Evolutionary conservation across 768 basidiomycete genomes (phyloP).

Genomic region (Russula abietina): DNA sequence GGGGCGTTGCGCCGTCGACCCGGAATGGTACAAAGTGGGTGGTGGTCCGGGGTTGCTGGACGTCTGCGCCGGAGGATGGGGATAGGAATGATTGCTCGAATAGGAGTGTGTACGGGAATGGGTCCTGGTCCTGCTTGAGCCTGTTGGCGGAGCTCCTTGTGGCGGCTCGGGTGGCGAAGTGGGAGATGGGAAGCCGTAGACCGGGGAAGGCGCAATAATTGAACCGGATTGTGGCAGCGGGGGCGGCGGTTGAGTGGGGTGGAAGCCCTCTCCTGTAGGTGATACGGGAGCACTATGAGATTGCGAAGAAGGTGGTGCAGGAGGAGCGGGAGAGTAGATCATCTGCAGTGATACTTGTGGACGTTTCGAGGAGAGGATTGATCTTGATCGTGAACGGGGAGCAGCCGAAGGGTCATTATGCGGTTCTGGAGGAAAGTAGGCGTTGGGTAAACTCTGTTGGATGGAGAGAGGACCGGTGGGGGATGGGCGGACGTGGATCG

Average conservation of each 20-base stretch:
- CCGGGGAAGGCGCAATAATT: constrained; percentile 13
- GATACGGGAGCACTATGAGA: constrained; percentile 18
- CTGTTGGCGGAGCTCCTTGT: constrained; percentile 3
- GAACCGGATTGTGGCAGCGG: not conserved
- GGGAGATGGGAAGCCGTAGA: constrained; percentile 16
- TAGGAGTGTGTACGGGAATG: constrained; percentile 16
- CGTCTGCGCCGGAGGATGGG: not conserved
- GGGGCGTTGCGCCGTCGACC: constrained; percentile 12
- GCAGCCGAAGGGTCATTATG: not conserved
- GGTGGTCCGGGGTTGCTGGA: not conserved
- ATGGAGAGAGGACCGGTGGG: constrained; percentile 3
- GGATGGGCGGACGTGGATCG: constrained; percentile 23
- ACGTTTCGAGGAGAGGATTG: constrained; percentile 17
- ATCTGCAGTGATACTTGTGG: constrained; percentile 16
- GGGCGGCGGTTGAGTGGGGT: constrained; percentile 2
- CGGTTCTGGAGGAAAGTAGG: constrained; percentile 7
- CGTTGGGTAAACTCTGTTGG: not conserved
- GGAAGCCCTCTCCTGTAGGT: constrained; percentile 9
- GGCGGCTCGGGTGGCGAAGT: constrained; percentile 9
- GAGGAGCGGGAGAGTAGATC: constrained; percentile 22
- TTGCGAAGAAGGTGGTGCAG: constrained; percentile 3
- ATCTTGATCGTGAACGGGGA: constrained; percentile 16
- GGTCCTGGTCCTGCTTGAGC: not conserved
- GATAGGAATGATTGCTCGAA: constrained; percentile 15
- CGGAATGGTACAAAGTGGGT: constrained; percentile 12